Conservation (phyloP, 2,329 filamentous ascomycete genomes). For the Phialocephala subalpina region DNA sequence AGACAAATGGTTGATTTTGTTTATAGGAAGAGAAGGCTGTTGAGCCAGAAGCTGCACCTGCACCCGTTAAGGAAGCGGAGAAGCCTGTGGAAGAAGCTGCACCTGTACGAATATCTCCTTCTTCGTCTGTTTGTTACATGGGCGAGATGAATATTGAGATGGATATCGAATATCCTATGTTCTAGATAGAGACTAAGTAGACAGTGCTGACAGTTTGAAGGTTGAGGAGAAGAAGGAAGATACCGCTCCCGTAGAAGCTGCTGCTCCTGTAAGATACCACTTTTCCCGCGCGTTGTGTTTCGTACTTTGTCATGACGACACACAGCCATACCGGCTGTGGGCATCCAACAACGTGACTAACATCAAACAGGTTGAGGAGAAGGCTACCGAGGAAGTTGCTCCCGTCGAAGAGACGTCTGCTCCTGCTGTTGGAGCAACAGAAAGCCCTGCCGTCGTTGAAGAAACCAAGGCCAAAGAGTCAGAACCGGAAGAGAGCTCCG, state of each 20-base stretch:
- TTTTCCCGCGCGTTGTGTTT: not conserved
- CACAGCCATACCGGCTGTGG: too few relatives aligned
- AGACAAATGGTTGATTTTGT: too few relatives aligned
- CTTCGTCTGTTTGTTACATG: not conserved
- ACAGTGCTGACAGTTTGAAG: not conserved
- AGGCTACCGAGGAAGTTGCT: conserved; percentile 1
- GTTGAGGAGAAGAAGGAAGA: not conserved
- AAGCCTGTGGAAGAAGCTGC: not conserved
- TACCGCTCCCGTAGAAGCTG: not conserved
- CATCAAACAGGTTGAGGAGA: not conserved
- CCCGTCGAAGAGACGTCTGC: conserved; percentile 1
- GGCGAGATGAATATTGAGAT: too few relatives aligned
- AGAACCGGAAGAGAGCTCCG: conserved; percentile 7
- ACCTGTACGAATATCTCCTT: not conserved
- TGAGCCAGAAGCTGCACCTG: not conserved
- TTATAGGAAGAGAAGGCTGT: conserved; percentile 1
- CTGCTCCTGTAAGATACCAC: not conserved
- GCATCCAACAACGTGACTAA: not conserved
- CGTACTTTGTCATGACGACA: too few relatives aligned
- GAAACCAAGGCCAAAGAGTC: not conserved
- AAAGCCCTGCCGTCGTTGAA: not conserved
- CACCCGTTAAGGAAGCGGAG: not conserved
- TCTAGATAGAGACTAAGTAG: too few relatives aligned
- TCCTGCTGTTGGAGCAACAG: not conserved
- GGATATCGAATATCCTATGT: too few relatives aligned